Conservation (phyloP, 306 rosid species). For the Cucurbita moschata region DNA sequence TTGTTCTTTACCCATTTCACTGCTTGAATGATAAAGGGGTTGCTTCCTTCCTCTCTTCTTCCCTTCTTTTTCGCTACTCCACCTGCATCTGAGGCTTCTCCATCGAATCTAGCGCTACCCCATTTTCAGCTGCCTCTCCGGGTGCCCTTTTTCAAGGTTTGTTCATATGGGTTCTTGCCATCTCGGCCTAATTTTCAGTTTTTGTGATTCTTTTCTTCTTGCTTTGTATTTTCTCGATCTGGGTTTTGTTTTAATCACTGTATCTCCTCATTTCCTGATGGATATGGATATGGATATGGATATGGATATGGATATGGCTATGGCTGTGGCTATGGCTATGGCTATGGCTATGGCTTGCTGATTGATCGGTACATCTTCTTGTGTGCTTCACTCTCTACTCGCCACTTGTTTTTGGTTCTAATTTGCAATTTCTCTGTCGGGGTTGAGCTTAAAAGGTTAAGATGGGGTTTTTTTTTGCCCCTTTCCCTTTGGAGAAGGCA, state of each 20-base stretch:
- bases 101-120: constrained; percentile 46
- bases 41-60: background rate
- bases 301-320: background rate
- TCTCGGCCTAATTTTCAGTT: constrained; percentile 1
- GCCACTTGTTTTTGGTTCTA: background rate
- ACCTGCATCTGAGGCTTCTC: background rate
- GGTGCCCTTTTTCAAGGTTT: constrained; percentile 28
- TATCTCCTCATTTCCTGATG: constrained; percentile 11
- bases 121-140: constrained; percentile 21
- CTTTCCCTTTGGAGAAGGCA: background rate
- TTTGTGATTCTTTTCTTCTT: background rate
- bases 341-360: too few species aligned
- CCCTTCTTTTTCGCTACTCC: constrained; percentile 4
- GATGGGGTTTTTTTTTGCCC: background rate
- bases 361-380: background rate
- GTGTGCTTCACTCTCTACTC: background rate
- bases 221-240: constrained; percentile 15
- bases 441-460: background rate
- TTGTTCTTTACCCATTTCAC: background rate
- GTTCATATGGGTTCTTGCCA: constrained; percentile 21
- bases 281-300: background rate
- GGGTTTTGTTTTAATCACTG: constrained; percentile 12
- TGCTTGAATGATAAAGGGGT: background rate
- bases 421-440: background rate
- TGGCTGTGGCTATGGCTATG: background rate